Base-by-base conservation (phyloP, 2,329 filamentous ascomycete genomes). In the Apiospora pterosperma region DNA sequence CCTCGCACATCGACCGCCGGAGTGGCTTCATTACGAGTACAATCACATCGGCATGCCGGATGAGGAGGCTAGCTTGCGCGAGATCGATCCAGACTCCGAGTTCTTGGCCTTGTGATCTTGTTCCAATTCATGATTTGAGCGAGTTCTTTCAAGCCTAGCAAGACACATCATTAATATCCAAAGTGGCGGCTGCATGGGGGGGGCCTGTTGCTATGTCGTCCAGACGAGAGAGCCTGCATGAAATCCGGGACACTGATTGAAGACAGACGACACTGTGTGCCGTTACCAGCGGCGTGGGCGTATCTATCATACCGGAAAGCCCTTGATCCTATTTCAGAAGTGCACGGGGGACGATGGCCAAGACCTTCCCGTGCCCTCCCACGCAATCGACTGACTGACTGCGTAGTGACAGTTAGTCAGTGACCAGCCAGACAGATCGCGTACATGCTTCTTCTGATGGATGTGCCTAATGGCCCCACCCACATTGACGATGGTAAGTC, bases 21-120 rank as follows among this genome's bases (percentile, higher is more conserved):
- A 63, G 41, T 65, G 64, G 64, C 31, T 61, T 42, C 59, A 63
- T 62, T 63, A 63, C 36, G 64, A 61, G 10, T 65, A 65, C 42
- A 58, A 65, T 6, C 39, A 62, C 23, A 61, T 58, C 4, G 64
- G 62, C 23, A 38, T 44, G 63, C 63, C 62, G 2, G 64, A 61
- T n/a, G 41, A 38, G 5, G 62, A 65, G 41, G 55, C 61, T 5
- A 36, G 60, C 28, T 39, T 48, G 16, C 55, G 61, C 11, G 52
- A 63, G 55, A 63, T 63, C 14, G 64, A 65, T 19, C 61, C 63
- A 12, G 61, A 63, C 44, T 63, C 64, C 14, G 64, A 65, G 36
- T 65, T 63, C 23, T 19, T 63, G 55, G 31, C 55, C 6, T 58
- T 65, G 16, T 65, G 21, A 62, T 10, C 10, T 2, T 55, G 25